Percentiles rank a stretch among this genome's conserved stretches.
These are phyloP conservation scores for Suhomyces sp. DNA, from an alignment of 805 yeast species.

Conservation along the genomic window DNA sequence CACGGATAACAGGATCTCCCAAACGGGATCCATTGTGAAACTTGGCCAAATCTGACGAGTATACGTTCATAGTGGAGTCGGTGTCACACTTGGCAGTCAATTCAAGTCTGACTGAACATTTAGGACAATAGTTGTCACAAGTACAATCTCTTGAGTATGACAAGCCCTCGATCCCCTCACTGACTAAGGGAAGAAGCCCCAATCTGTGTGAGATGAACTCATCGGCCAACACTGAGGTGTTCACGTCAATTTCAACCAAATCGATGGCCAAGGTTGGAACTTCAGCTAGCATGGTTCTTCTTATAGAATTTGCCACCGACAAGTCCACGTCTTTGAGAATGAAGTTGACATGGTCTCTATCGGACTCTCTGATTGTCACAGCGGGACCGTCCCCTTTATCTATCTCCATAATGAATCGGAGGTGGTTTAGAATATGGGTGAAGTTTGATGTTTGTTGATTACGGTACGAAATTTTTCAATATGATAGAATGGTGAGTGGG, in stretches of 20 bases:
- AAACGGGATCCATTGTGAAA: constrained; percentile 47
- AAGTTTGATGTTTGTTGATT: too few relatives aligned
- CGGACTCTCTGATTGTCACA: constrained; percentile 84
- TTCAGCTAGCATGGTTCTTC: constrained; percentile 92
- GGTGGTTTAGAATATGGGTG: too few relatives aligned
- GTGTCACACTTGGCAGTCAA: constrained; percentile 86
- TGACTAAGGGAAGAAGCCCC: constrained; percentile 86
- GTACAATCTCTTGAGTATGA: constrained; percentile 94
- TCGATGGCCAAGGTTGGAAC: constrained; percentile 97
- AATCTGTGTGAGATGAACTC: constrained; percentile 93
- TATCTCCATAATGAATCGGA: constrained; percentile 24
- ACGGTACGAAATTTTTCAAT: too few relatives aligned
- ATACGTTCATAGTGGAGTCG: constrained; percentile 85
- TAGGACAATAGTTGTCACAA: constrained; percentile 95
- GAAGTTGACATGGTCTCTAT: constrained; percentile 85
- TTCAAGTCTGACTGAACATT: constrained; percentile 86
- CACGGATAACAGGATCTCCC: constrained; percentile 86
- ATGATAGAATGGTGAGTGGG: too few relatives aligned
- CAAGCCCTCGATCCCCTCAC: constrained; percentile 78
- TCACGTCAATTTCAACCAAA: constrained; percentile 87
- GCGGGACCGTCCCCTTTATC: constrained; percentile 58
- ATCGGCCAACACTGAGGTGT: constrained; percentile 94
- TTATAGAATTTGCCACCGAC: constrained; percentile 85
- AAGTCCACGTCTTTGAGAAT: constrained; percentile 84
- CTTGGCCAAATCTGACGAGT: constrained; percentile 69